Percentiles rank a stretch among this genome's conserved stretches.
These are phyloP conservation scores for Halophytophthora polymorphica DNA, from an alignment of 352 stramenopile genomes.

Conservation along the genomic window DNA sequence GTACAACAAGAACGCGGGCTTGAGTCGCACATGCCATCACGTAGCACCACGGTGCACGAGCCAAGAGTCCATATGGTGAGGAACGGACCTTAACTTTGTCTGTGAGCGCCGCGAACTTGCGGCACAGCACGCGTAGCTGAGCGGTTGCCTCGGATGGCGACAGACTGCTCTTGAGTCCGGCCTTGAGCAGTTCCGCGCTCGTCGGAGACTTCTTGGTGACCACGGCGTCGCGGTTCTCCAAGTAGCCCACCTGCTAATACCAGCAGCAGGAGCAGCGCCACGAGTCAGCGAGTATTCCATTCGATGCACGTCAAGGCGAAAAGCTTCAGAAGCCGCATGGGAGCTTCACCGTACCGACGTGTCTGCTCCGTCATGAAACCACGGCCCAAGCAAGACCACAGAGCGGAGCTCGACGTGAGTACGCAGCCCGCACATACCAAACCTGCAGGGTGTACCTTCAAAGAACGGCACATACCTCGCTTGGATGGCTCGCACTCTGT, in stretches of 20 bases:
- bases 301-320: not conserved
- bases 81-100: slow-evolving; percentile 79
- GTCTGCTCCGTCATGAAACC: too few species aligned
- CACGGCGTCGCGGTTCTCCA: slow-evolving; percentile 22
- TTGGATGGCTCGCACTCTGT: not conserved
- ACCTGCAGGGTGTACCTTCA: too few species aligned
- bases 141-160: slow-evolving; percentile 64
- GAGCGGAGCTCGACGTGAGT: too few species aligned
- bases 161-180: slow-evolving; percentile 56
- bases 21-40: too few species aligned
- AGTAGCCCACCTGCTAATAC: slow-evolving; percentile 25
- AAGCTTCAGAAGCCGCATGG: too few species aligned
- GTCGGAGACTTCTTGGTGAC: slow-evolving; percentile 40
- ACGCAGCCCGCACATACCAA: too few species aligned
- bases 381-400: too few species aligned
- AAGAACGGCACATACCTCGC: slow-evolving; percentile 7
- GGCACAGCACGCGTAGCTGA: slow-evolving; percentile 76
- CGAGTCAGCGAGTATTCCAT: not conserved
- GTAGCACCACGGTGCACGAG: too few species aligned
- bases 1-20: not conserved
- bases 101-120: slow-evolving; percentile 78
- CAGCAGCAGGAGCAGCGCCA: not conserved
- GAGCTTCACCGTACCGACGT: too few species aligned
- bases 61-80: not conserved
- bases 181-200: slow-evolving; percentile 43